These are phyloP conservation scores for Yueomyces sinensis DNA, from an alignment of 805 yeast species.

Conservation along the genomic window DNA sequence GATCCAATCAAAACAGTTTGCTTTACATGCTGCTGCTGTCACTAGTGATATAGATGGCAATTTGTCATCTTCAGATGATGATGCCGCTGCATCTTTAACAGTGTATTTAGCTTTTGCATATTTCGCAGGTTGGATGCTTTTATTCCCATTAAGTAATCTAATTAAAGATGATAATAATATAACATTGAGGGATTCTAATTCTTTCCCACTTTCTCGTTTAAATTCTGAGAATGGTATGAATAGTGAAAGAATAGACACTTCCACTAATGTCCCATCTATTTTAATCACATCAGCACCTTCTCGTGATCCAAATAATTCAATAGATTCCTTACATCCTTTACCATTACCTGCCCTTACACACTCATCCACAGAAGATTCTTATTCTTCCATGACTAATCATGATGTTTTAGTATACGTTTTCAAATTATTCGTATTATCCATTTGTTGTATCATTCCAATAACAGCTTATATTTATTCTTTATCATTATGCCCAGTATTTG, in stretches of 20 bases:
- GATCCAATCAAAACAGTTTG: conserved; percentile 6
- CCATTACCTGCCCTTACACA: no score
- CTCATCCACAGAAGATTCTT: background rate
- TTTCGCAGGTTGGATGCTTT: conserved; percentile 15
- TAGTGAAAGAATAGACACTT: background rate
- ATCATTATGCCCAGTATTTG: conserved; percentile 21
- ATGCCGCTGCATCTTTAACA: conserved; percentile 7
- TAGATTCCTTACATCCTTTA: no score
- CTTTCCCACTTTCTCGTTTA: background rate
- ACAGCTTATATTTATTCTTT: conserved; percentile 14
- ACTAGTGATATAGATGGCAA: background rate
- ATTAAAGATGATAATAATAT: conserved; percentile 5
- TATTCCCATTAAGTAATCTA: conserved; percentile 11
- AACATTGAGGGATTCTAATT: no score
- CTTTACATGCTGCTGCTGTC: conserved; percentile 1
- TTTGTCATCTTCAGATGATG: conserved; percentile 2
- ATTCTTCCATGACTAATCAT: background rate
- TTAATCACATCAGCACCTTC: background rate
- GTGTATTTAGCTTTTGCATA: conserved; percentile 15
- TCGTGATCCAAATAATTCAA: background rate
- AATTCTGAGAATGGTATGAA: background rate
- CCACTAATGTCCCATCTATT: background rate
- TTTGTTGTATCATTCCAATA: conserved; percentile 9
- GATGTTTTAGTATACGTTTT: conserved; percentile 5
- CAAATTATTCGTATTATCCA: conserved; percentile 10